Evolutionary conservation across 169 alveolate genomes (phyloP).

Genomic region (Babesia sp.): DNA sequence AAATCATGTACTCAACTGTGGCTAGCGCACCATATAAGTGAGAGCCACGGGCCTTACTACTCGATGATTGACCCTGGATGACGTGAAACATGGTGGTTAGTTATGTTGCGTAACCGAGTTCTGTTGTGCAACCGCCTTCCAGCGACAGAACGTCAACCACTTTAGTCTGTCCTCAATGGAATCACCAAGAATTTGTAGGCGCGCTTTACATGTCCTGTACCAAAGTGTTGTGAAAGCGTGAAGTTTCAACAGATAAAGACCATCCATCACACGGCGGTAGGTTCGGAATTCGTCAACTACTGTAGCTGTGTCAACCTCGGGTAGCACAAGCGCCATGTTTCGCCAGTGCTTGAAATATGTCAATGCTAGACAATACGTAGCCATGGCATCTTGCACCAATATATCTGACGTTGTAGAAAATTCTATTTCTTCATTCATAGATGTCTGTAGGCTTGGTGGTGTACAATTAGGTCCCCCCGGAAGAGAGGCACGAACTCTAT

Average conservation of each 20-base stretch:
- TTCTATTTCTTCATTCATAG: neutral
- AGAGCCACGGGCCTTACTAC: too few relatives aligned
- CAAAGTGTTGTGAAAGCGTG: constrained; percentile 8
- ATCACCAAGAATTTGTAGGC: neutral
- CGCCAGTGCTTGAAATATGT: constrained; percentile 43
- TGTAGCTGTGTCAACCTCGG: constrained; percentile 1
- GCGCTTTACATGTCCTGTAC: constrained; percentile 27
- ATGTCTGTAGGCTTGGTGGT: neutral
- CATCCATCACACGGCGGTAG: constrained; percentile 10
- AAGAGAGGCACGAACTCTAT: neutral
- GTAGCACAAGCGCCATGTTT: constrained; percentile 16
- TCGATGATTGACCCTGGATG: too few relatives aligned
- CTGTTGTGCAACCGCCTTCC: constrained; percentile 6
- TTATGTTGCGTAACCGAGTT: neutral
- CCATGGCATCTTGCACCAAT: constrained; percentile 7
- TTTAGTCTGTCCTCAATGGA: constrained; percentile 12
- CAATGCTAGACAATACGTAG: constrained; percentile 3
- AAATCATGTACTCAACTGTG: too few relatives aligned
- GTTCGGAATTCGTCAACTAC: constrained; percentile 1
- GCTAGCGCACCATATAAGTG: too few relatives aligned
- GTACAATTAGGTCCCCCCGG: neutral
- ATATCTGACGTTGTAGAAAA: neutral
- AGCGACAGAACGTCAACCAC: constrained; percentile 17
- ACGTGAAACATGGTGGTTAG: too few relatives aligned
- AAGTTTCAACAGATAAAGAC: constrained; percentile 16